Evolutionary conservation across 208 protist species (phyloP).

Genomic region (Paratrypanosoma confusum): DNA sequence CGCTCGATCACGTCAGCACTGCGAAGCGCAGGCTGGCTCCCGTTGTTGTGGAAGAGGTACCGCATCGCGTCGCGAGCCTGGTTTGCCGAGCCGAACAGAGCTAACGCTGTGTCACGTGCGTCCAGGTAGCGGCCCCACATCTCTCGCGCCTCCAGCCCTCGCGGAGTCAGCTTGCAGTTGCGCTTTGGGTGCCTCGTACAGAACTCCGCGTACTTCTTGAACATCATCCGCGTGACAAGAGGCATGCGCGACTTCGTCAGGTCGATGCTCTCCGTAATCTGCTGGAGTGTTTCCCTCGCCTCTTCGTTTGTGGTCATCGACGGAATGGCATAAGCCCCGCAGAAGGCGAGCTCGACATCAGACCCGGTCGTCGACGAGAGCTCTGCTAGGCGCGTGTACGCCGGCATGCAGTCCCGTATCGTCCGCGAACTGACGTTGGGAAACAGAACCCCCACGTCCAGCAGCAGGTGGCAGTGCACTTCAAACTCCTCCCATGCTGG

Average conservation of each 20-base stretch:
- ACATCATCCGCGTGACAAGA: constrained; percentile 35
- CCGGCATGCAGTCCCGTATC: constrained; percentile 17
- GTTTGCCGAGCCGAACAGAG: constrained; percentile 70
- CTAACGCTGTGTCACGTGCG: constrained; percentile 74
- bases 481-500: not conserved
- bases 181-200: constrained; percentile 55
- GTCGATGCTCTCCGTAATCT: constrained; percentile 26
- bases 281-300: constrained; percentile 42
- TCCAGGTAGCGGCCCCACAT: constrained; percentile 78
- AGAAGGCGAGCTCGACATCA: constrained; percentile 24
- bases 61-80: constrained; percentile 79
- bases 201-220: constrained; percentile 53
- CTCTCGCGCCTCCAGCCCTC: constrained; percentile 52
- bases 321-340: constrained; percentile 36
- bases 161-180: constrained; percentile 66
- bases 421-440: constrained; percentile 21
- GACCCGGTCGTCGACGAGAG: constrained; percentile 11
- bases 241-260: constrained; percentile 17
- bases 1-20: constrained; percentile 41
- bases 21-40: constrained; percentile 54
- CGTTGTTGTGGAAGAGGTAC: constrained; percentile 78
- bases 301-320: constrained; percentile 48
- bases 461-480: constrained; percentile 31
- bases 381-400: constrained; percentile 28
- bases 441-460: constrained; percentile 55